Evolutionary conservation across 768 basidiomycete genomes (phyloP).

Genomic region (Tremella fuciformis): DNA sequence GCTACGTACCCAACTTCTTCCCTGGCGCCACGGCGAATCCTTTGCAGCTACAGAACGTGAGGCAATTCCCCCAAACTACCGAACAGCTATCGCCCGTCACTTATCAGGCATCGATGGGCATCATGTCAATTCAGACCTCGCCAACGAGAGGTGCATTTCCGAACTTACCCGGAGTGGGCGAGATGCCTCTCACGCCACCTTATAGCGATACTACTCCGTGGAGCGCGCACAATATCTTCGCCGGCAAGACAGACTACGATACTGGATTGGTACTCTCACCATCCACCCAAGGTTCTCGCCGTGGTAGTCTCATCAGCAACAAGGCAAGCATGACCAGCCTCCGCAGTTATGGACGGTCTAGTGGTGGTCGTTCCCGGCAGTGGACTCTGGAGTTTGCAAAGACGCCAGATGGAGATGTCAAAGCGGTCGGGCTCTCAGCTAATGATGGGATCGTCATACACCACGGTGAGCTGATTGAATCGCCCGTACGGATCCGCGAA

Average conservation of each 20-base stretch:
- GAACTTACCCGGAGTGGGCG: background rate
- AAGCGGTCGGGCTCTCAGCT: constrained; percentile 27
- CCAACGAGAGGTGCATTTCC: background rate
- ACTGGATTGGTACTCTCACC: constrained; percentile 2
- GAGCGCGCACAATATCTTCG: constrained; percentile 32
- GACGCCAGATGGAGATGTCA: constrained; percentile 24
- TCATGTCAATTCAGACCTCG: constrained; percentile 2
- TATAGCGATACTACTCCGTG: constrained; percentile 24
- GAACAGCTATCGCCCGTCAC: background rate
- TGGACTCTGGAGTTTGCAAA: constrained; percentile 33
- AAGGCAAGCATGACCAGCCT: background rate
- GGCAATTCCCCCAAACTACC: constrained; percentile 2
- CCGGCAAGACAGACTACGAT: constrained; percentile 11
- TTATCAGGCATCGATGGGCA: background rate
- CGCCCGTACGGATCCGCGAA: background rate
- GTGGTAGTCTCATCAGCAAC: background rate
- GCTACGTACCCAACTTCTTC: background rate
- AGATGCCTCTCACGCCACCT: constrained; percentile 10
- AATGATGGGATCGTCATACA: constrained; percentile 37
- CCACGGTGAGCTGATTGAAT: constrained; percentile 29
- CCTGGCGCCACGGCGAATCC: background rate
- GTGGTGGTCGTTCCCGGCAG: constrained; percentile 3
- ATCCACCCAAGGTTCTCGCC: constrained; percentile 4
- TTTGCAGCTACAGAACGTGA: background rate
- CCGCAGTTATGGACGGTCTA: too few species aligned